Base-by-base conservation (phyloP, 1,284 basidiomycete species). In the Cerioporus squamosus region DNA sequence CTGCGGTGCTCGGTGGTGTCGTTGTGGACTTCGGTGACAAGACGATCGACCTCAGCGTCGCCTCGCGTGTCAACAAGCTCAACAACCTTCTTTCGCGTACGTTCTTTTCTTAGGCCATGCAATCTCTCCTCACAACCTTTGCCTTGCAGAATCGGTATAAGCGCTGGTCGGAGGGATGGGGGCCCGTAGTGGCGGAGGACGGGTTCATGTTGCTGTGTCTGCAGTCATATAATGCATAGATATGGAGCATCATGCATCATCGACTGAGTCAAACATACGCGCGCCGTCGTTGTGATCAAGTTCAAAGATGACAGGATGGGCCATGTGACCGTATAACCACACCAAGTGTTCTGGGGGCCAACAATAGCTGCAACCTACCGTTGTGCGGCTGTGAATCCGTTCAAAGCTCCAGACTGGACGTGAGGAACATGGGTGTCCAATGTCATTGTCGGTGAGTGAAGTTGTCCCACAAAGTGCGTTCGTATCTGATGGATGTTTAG, bases 11-110 rank as follows among this genome's bases (percentile, higher is more conserved):
- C 59, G 95, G 95, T 60, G 97, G 97, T 56, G 79, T 98, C 61
- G 82, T 97, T 58, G 91, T 99, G 55, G 97, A 99, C 80, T 96
- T 99, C 74, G 97, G 95, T 66, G 97, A 98, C 82, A 96, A 96
- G 83, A 95, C 94, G 56, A 92, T 98, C 69, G 97, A 99, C 79
- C 84, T 98, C 64, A 95, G 93, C 68, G 96, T 97, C 54, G 88
- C 90, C 53, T 93, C 91, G 61, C 91, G 94, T 60, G 94, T 99
- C 71, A 97, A 90, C 76, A 95, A 95, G 80, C 87, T 98, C 74
- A 98, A 98, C 84, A 85, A 85, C 66, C 84, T 93, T 70, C 83
- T 99, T 53, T 83, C 90, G 72, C 87, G 93, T 93, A 75, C 62
- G 83, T 76, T 7, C 4, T 17, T 18, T 4, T 18, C 20, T 15